Evolutionary conservation across 768 basidiomycete genomes (phyloP).

Genomic region (Lactifluus subvellereus): DNA sequence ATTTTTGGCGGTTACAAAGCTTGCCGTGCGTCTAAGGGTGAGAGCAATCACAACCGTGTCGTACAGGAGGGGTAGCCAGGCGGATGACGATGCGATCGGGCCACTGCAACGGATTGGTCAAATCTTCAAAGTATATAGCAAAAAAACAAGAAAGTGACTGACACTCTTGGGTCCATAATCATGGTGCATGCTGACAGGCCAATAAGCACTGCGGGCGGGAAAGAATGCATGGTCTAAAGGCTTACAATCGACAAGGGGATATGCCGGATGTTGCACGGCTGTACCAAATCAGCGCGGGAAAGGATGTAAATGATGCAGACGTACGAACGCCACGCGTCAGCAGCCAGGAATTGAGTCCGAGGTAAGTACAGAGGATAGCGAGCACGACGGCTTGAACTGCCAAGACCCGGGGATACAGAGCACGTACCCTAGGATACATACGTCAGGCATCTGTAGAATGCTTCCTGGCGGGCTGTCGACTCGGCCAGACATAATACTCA

Average conservation of each 20-base stretch:
- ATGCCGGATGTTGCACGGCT: slow-evolving; percentile 3
- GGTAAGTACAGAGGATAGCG: slow-evolving; percentile 37
- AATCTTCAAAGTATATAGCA: neutral
- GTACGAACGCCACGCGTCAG: slow-evolving; percentile 45
- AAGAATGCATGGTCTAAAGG: too few relatives aligned
- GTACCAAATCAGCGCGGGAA: neutral
- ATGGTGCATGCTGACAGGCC: slow-evolving; percentile 36
- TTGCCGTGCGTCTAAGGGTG: slow-evolving; percentile 31
- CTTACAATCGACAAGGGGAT: slow-evolving; percentile 9
- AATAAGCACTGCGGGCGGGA: neutral
- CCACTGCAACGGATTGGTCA: slow-evolving; percentile 18
- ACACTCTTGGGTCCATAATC: slow-evolving; percentile 33
- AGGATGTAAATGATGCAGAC: slow-evolving; percentile 22
- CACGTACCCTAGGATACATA: neutral
- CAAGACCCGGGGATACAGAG: neutral
- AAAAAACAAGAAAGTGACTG: neutral
- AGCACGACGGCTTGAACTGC: slow-evolving; percentile 29
- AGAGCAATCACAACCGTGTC: slow-evolving; percentile 36
- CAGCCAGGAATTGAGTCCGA: slow-evolving; percentile 50
- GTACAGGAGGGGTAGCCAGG: slow-evolving; percentile 39
- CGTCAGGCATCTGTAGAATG: too few relatives aligned
- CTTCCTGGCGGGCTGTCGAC: too few relatives aligned
- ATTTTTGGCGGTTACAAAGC: neutral
- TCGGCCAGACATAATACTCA: slow-evolving; percentile 21
- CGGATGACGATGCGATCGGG: slow-evolving; percentile 33